Conservation (phyloP, 2,329 filamentous ascomycete species). For the Clarireedia paspali region DNA sequence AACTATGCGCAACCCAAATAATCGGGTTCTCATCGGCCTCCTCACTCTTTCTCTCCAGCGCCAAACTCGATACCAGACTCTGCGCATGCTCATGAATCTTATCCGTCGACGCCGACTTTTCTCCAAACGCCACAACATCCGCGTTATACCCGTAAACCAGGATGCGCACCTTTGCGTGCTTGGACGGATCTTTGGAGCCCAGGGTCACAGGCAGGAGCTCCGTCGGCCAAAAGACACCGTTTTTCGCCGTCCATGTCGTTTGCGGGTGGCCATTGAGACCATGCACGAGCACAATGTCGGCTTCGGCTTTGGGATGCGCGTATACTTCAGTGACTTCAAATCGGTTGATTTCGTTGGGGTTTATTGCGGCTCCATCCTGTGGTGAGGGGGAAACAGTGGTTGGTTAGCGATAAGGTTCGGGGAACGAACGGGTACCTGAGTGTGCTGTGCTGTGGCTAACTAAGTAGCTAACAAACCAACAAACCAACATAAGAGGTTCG, state of each 20-base stretch:
- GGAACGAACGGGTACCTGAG: background rate
- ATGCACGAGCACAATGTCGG: constrained; percentile 63
- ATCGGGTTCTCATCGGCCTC: constrained; percentile 56
- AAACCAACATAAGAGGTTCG: too few relatives aligned
- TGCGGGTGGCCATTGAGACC: constrained; percentile 60
- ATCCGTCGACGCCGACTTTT: constrained; percentile 44
- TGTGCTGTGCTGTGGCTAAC: too few relatives aligned
- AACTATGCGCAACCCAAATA: constrained; percentile 67
- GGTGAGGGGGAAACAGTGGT: background rate
- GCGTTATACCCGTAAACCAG: constrained; percentile 71
- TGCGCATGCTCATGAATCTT: constrained; percentile 66
- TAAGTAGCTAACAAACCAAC: too few relatives aligned
- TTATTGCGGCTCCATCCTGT: constrained; percentile 40
- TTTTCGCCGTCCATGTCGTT: constrained; percentile 51
- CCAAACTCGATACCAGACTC: constrained; percentile 55
- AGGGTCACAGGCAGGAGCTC: constrained; percentile 50
- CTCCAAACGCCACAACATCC: constrained; percentile 43
- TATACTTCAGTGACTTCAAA: constrained; percentile 54
- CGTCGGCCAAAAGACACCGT: constrained; percentile 58
- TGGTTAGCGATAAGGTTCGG: background rate
- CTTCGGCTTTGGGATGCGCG: constrained; percentile 49
- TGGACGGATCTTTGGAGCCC: background rate
- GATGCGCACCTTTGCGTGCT: constrained; percentile 50
- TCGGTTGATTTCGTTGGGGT: constrained; percentile 38
- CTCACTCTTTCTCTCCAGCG: constrained; percentile 53